A percentile compares a stretch with the other conserved stretches of the same genome.
Evolutionary conservation across 768 basidiomycete genomes (phyloP).

Genomic region (Kwoniella heveanensis): DNA sequence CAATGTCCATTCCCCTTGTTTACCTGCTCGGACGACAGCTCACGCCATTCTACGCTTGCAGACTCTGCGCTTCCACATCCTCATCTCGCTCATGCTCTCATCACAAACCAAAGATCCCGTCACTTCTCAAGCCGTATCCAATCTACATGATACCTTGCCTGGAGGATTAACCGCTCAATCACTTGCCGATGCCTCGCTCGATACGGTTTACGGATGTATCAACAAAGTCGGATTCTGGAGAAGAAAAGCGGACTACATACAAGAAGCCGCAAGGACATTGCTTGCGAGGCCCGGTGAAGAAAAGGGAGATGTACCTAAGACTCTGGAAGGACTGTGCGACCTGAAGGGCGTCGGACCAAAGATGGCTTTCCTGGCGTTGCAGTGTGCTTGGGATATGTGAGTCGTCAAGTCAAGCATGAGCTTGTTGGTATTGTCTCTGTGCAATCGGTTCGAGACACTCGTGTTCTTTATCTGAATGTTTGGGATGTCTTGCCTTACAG

Average conservation of each 20-base stretch:
- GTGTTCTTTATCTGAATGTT: no score
- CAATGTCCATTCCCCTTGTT: no score
- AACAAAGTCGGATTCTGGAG: constrained; percentile 92
- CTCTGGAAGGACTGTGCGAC: constrained; percentile 81
- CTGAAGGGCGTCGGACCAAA: constrained; percentile 93
- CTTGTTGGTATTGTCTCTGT: constrained; percentile 2
- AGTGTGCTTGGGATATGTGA: constrained; percentile 67
- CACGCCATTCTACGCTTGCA: no score
- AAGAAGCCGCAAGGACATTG: constrained; percentile 70
- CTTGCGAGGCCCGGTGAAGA: constrained; percentile 60
- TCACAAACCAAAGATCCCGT: constrained; percentile 94
- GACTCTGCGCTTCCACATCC: constrained; percentile 79
- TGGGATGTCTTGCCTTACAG: constrained; percentile 59
- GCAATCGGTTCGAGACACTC: no score
- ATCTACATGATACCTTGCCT: constrained; percentile 72
- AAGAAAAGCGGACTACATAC: constrained; percentile 73
- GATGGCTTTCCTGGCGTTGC: constrained; percentile 86
- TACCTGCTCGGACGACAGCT: no score
- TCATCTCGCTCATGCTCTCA: constrained; percentile 91
- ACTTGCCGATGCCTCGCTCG: constrained; percentile 66
- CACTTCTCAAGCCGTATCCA: constrained; percentile 74
- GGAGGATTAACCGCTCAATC: constrained; percentile 77
- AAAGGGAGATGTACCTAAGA: constrained; percentile 81
- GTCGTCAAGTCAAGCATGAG: constrained; percentile 12
- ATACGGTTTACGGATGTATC: constrained; percentile 72